Base-by-base conservation (phyloP, 164 flowering plant species). In the Umbilicus rupestris region DNA sequence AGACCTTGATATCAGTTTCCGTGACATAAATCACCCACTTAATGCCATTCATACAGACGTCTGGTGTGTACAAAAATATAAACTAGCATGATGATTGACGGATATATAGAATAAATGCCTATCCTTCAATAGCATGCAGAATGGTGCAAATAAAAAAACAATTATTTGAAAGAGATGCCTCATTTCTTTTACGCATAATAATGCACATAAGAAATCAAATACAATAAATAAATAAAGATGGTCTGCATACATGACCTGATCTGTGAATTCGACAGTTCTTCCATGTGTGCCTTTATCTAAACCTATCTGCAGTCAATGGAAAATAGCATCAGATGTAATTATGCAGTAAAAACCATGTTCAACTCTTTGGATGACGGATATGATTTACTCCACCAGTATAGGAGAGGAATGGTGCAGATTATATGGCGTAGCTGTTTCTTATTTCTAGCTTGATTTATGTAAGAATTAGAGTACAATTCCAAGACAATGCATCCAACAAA, bases 281-380 rank as follows among this genome's bases (percentile, higher is more conserved):
- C 87, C 97, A 39, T 11, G 78, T 19, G 89, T 83, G 24, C 97
- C 97, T 82, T 88, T 95, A 83, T 95, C 97, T 80, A 95, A 72
- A 50, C 99, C 99, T 75, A 92, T 88, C 88, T 87, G 84, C 60
- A 68, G 29, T 14, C 1, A 7, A 29, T 14, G 19, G 19, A n/a
- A 55, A n/a, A 55, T 3, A 28, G 33, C 16, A 55, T 55, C 17
- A 52, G 19, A 26, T 55, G 33, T 55, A 19, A 28, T 26, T 26
- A 55, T 28, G 60, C 55, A n/a, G 47, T 11, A 45, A n/a, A n/a
- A 47, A 7, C 3, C 24, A n/a, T 22, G 8, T n/a, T 41, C 6
- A 14, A 41, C n/a, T 6, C 16, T 41, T 14, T 41, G 44, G 10
- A 41, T 3, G 44, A 9, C 44, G n/a, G n/a, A n/a, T n/a, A n/a